Percentiles rank a stretch among this genome's conserved stretches.
These are phyloP conservation scores for Cladophialophora exuberans DNA, from an alignment of 2,329 filamentous ascomycete genomes.

Conservation along the genomic window DNA sequence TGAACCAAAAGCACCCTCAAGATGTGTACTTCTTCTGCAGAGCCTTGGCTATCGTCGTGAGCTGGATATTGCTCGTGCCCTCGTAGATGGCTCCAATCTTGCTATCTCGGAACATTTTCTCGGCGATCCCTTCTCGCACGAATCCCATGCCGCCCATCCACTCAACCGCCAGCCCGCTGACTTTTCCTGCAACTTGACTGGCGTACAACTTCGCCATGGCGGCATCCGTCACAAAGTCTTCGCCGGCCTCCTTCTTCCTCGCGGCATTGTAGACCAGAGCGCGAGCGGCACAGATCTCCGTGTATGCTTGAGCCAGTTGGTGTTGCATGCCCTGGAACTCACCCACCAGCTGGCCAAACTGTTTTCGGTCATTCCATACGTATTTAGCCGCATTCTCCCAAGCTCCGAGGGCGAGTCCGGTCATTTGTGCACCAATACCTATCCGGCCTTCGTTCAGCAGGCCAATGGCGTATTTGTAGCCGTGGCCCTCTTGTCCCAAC, in stretches of 20 bases:
- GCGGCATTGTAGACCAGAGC: constrained; percentile 95
- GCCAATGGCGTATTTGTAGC: constrained; percentile 97
- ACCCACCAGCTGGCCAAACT: constrained; percentile 91
- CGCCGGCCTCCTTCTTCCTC: constrained; percentile 95
- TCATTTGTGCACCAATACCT: constrained; percentile 98
- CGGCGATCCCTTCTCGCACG: constrained; percentile 90
- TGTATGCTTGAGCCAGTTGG: constrained; percentile 94
- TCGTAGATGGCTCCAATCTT: constrained; percentile 99
- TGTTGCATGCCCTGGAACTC: constrained; percentile 99
- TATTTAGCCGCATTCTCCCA: constrained; percentile 95
- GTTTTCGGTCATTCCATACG: constrained; percentile 97
- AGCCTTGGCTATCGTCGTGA: constrained; percentile 71
- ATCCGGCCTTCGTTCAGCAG: constrained; percentile 96
- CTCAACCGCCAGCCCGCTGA: constrained; percentile 85
- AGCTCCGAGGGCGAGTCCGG: constrained; percentile 87
- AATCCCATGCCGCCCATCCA: constrained; percentile 99
- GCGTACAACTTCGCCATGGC: constrained; percentile 98
- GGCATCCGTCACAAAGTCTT: constrained; percentile 92
- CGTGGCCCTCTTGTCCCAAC: constrained; percentile 83
- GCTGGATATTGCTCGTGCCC: constrained; percentile 71
- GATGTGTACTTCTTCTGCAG: constrained; percentile 70
- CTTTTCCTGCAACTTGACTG: constrained; percentile 86
- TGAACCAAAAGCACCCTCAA: constrained; percentile 36
- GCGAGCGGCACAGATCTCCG: constrained; percentile 87
- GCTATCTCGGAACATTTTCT: constrained; percentile 97